These are phyloP conservation scores for Ramalina peruviana DNA, from an alignment of 495 filamentous ascomycete genomes.

Conservation along the genomic window DNA sequence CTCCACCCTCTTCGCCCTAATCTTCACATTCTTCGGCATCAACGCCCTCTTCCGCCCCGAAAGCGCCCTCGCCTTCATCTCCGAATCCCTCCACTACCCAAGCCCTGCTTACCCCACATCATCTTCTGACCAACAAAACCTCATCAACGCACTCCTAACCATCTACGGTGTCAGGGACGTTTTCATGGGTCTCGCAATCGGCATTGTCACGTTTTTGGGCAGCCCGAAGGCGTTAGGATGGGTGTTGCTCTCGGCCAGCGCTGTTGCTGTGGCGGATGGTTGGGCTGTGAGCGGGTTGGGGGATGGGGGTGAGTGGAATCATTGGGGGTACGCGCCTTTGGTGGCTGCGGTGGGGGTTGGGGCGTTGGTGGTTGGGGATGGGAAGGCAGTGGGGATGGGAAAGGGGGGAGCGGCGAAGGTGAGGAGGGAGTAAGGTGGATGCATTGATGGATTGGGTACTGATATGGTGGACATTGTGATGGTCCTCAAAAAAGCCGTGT, in stretches of 20 bases:
- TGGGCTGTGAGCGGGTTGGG: slow-evolving; percentile 21
- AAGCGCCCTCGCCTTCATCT: slow-evolving; percentile 34
- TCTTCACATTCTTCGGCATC: slow-evolving; percentile 34
- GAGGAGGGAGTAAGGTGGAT: too few relatives aligned
- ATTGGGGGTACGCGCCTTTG: slow-evolving; percentile 41
- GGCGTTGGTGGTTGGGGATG: slow-evolving; percentile 19
- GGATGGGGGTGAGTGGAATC: slow-evolving; percentile 36
- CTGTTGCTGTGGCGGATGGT: slow-evolving; percentile 35
- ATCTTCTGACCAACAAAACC: slow-evolving; percentile 15
- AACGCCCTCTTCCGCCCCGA: slow-evolving; percentile 31
- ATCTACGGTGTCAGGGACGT: slow-evolving; percentile 39
- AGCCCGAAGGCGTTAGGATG: slow-evolving; percentile 28
- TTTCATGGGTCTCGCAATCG: slow-evolving; percentile 38
- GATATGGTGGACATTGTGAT: too few relatives aligned
- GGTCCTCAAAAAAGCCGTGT: too few relatives aligned
- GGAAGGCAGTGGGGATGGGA: neutral
- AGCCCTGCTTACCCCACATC: slow-evolving; percentile 15
- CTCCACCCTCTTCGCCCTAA: slow-evolving; percentile 27
- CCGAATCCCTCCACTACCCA: slow-evolving; percentile 12
- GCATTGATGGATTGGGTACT: too few relatives aligned
- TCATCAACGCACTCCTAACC: slow-evolving; percentile 29
- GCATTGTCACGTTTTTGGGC: slow-evolving; percentile 25
- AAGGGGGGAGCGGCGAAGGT: slow-evolving; percentile 1
- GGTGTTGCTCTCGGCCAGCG: slow-evolving; percentile 30
- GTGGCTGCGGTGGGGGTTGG: slow-evolving; percentile 23